These are phyloP conservation scores for Tremellales sp. DNA, from an alignment of 1,284 basidiomycete species.

Conservation along the genomic window DNA sequence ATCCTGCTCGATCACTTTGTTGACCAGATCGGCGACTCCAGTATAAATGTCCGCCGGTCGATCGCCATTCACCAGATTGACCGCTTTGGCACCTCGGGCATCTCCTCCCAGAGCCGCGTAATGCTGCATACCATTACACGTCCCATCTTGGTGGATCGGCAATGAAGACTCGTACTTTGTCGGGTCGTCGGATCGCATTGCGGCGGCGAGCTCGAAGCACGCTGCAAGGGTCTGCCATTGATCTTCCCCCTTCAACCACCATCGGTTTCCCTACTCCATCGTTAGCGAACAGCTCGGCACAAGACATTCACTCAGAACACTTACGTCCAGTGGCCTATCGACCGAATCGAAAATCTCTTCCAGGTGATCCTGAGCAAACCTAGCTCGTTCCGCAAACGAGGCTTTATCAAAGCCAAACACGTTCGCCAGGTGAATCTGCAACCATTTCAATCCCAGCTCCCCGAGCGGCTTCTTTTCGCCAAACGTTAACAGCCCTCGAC, in stretches of 20 bases:
- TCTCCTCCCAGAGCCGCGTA: slow-evolving; percentile 98
- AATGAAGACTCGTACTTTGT: slow-evolving; percentile 66
- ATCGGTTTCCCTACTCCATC: slow-evolving; percentile 58
- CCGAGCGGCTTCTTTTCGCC: slow-evolving; percentile 77
- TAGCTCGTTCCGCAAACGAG: slow-evolving; percentile 82
- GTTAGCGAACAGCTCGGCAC: background rate
- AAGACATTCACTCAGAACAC: slow-evolving; percentile 22
- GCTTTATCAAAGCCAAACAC: slow-evolving; percentile 94
- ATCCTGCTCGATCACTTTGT: slow-evolving; percentile 52
- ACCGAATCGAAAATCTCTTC: slow-evolving; percentile 81
- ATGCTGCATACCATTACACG: slow-evolving; percentile 97
- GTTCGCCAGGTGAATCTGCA: slow-evolving; percentile 92
- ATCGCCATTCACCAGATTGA: slow-evolving; percentile 84
- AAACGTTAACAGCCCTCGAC: slow-evolving; percentile 83
- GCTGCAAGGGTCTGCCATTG: slow-evolving; percentile 96
- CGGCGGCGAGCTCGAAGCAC: slow-evolving; percentile 79
- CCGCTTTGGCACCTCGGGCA: slow-evolving; percentile 79
- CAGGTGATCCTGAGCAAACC: slow-evolving; percentile 70
- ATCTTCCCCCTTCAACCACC: slow-evolving; percentile 93
- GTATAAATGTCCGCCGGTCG: slow-evolving; percentile 94
- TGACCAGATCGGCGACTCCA: slow-evolving; percentile 69
- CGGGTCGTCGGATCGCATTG: slow-evolving; percentile 72
- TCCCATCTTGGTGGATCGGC: slow-evolving; percentile 97
- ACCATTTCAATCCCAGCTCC: slow-evolving; percentile 71
- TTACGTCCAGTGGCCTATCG: slow-evolving; percentile 72